These are phyloP conservation scores for Pseudocohnilembus persalinus DNA, from an alignment of 169 alveolate genomes.

Conservation along the genomic window DNA sequence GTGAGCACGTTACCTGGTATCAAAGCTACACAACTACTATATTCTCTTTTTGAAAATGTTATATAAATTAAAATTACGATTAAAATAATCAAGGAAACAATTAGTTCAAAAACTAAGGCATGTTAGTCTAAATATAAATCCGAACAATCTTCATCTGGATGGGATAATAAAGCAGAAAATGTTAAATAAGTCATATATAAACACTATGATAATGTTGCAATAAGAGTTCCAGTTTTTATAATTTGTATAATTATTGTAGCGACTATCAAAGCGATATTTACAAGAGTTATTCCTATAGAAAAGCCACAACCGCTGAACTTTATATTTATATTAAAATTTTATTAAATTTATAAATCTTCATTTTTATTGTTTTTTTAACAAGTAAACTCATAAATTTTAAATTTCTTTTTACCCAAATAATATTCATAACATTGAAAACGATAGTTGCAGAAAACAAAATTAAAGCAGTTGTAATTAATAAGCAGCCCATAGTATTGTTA, in stretches of 20 bases:
- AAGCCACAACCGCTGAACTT: slow-evolving; percentile 41
- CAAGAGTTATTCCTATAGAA: slow-evolving; percentile 14
- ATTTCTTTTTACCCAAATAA: slow-evolving; percentile 19
- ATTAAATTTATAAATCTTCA: too few species aligned
- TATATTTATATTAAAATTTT: too few species aligned
- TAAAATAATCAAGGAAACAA: slow-evolving; percentile 16
- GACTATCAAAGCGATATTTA: slow-evolving; percentile 21
- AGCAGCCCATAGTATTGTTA: slow-evolving; percentile 10
- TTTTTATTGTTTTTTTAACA: too few species aligned
- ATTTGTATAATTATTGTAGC: slow-evolving; percentile 32
- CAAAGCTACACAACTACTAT: not conserved
- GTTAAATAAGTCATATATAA: slow-evolving; percentile 32
- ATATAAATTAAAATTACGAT: slow-evolving; percentile 23
- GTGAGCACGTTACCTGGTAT: not conserved
- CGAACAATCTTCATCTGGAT: slow-evolving; percentile 29
- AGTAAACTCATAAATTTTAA: too few species aligned
- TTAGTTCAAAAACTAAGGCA: slow-evolving; percentile 10
- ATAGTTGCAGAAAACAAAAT: slow-evolving; percentile 24
- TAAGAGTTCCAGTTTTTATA: slow-evolving; percentile 37
- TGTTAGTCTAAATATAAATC: not conserved
- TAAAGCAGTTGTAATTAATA: slow-evolving; percentile 19
- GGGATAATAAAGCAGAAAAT: slow-evolving; percentile 29
- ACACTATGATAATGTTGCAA: slow-evolving; percentile 23
- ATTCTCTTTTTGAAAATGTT: slow-evolving; percentile 34
- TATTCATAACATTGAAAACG: slow-evolving; percentile 20